phyloP scores from a whole-genome alignment of 768 basidiomycete species.

The Tricholoma terreum region DNA sequence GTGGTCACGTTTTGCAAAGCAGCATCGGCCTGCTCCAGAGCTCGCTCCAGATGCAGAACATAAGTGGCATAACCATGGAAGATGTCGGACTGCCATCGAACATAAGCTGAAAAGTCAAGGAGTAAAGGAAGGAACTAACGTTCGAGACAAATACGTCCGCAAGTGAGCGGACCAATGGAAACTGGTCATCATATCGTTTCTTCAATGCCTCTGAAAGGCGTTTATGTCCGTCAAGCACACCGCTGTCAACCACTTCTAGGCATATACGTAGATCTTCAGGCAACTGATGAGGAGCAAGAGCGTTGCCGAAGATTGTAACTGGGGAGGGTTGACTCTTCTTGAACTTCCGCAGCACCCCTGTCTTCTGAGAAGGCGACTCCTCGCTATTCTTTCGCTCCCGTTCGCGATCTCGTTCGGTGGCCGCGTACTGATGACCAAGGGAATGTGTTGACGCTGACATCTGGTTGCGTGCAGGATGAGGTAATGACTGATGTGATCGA shows the following conservation, averaged over 20 bases:
- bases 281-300: constrained; percentile 71
- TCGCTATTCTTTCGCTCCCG: constrained; percentile 52
- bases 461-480: constrained; percentile 57
- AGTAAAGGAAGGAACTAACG: constrained; percentile 47
- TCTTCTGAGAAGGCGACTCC: constrained; percentile 31
- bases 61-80: constrained; percentile 93
- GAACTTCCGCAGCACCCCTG: constrained; percentile 64
- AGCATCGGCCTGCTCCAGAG: constrained; percentile 83
- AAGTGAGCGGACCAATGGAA: constrained; percentile 86
- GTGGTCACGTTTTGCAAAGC: constrained; percentile 62
- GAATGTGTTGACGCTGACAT: constrained; percentile 68
- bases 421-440: constrained; percentile 64
- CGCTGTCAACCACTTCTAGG: constrained; percentile 80
- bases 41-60: constrained; percentile 90
- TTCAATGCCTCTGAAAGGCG: constrained; percentile 79
- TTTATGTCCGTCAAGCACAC: constrained; percentile 87
- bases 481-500: constrained; percentile 75
- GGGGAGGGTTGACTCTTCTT: constrained; percentile 60
- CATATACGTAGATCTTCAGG: constrained; percentile 87
- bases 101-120: constrained; percentile 10
- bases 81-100: constrained; percentile 71
- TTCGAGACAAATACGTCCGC: constrained; percentile 96
- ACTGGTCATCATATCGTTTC: constrained; percentile 94
- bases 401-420: constrained; percentile 43
- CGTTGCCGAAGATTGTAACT: constrained; percentile 45